Evolutionary conservation across 2,329 filamentous ascomycete species (phyloP).

Genomic region (Blastomyces gilchristii): DNA sequence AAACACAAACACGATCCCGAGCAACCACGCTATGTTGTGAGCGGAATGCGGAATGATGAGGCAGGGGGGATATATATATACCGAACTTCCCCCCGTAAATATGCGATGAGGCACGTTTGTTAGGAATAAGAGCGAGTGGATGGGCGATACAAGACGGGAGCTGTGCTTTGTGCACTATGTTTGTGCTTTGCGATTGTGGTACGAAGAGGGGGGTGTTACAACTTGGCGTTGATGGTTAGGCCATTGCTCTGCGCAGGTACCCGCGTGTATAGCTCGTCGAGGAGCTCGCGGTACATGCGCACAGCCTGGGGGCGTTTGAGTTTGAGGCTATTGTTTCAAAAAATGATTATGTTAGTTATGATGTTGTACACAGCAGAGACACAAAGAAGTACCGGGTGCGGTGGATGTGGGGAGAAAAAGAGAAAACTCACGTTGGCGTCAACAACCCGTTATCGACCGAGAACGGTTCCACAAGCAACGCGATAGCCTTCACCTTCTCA

Average conservation of each 20-base stretch:
- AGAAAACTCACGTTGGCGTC: conserved; percentile 36
- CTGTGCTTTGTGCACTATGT: too few species aligned
- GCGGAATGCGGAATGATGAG: too few species aligned
- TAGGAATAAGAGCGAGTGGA: too few species aligned
- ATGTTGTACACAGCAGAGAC: too few species aligned
- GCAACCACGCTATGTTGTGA: too few species aligned
- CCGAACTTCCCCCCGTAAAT: too few species aligned
- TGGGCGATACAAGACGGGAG: too few species aligned
- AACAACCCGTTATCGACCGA: conserved; percentile 80
- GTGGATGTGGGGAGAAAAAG: neutral
- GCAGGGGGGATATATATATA: too few species aligned
- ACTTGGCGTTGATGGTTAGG: conserved; percentile 28
- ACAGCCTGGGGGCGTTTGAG: conserved; percentile 59
- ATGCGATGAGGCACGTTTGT: too few species aligned
- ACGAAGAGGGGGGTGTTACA: conserved; percentile 20
- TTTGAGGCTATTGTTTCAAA: conserved; percentile 46
- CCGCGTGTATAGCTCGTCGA: conserved; percentile 54
- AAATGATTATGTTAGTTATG: conserved; percentile 14
- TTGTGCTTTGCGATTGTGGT: too few species aligned
- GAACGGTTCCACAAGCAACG: conserved; percentile 79
- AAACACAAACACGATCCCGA: too few species aligned
- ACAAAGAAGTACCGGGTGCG: neutral
- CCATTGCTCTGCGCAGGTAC: conserved; percentile 30
- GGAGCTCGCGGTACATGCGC: conserved; percentile 48
- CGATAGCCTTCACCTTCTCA: conserved; percentile 65